A percentile compares a stretch with the other conserved stretches of the same genome.
Conservation (phyloP, 2,329 filamentous ascomycete species). For the Botrytis cinerea region DNA sequence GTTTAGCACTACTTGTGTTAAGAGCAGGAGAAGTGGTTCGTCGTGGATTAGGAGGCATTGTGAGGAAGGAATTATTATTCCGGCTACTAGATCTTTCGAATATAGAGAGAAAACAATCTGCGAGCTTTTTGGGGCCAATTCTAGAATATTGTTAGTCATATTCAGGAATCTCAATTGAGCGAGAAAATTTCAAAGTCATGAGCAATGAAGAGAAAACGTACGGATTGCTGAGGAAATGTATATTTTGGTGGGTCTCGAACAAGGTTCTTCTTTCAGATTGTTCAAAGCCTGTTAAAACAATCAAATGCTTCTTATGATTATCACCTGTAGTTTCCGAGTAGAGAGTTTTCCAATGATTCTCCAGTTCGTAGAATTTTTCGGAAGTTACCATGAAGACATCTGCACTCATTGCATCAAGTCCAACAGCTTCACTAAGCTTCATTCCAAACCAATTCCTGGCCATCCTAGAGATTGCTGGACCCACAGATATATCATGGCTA, state of each 20-base stretch:
- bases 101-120: conserved; percentile 16
- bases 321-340: not conserved
- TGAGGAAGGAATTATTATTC: not conserved
- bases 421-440: conserved; percentile 11
- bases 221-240: conserved; percentile 22
- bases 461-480: conserved; percentile 25
- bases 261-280: conserved; percentile 2
- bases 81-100: not conserved
- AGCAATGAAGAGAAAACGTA: not conserved
- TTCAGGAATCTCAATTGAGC: not conserved
- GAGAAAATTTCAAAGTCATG: not conserved
- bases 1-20: no score
- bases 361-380: not conserved
- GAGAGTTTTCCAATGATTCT: conserved; percentile 1
- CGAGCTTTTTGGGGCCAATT: conserved; percentile 15
- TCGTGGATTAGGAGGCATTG: not conserved
- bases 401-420: not conserved
- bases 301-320: not conserved
- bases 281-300: conserved; percentile 6
- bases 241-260: conserved; percentile 4
- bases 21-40: not conserved
- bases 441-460: conserved; percentile 23
- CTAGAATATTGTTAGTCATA: not conserved
- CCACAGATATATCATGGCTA: not conserved
- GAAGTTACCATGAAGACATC: conserved; percentile 20